Base-by-base conservation (phyloP, 495 filamentous ascomycete genomes). In the Tricharina praecox region DNA sequence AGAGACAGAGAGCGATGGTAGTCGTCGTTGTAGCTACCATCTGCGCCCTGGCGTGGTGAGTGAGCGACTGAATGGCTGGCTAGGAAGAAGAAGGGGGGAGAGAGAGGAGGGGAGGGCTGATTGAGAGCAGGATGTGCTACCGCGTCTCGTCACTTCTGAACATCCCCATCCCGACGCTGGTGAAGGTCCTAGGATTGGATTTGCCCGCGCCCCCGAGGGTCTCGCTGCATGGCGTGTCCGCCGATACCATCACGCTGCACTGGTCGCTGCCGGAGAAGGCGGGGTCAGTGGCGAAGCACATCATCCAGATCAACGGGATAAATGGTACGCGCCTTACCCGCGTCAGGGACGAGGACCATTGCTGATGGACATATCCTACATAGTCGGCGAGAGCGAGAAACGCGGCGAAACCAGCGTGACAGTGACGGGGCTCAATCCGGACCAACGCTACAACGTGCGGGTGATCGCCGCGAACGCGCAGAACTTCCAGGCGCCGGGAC, bases 291-390 rank as follows among this genome's bases (percentile, higher is more conserved):
- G 70, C 81, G 11, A 90, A 86, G 65, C 84, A 93, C 60, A 74
- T 87, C 19, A 85, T 97, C 30, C 82, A 92, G 54, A 77, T 95
- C 46, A 96, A 97, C 59, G 87, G 87, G 26, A 77, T 84, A 26
- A 86, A 85, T 66, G 82, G 86, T 92, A 64, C 63, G 72, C 66
- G 18, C 33, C 35, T 10, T 7, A 32, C 7, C 13, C 7, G 13
- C 28, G 13, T 32, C 13, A 13, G 7, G 28, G 7, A 32, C 13
- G 7, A n/a, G n/a, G 30, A 15, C 10, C 30, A 8, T n/a, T 15
- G 37, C 54, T 60, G 55, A 64, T 15, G 4, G 19, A 16, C 28
- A 49, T 39, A 47, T 45, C 51, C n/a, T n/a, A n/a, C n/a, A n/a
- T n/a, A 93, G 87, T 92, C 45, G 88, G 88, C 53, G 85, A 93